phyloP scores from a whole-genome alignment of 2,329 filamentous ascomycete genomes.

The Curvularia hawaiiensis region DNA sequence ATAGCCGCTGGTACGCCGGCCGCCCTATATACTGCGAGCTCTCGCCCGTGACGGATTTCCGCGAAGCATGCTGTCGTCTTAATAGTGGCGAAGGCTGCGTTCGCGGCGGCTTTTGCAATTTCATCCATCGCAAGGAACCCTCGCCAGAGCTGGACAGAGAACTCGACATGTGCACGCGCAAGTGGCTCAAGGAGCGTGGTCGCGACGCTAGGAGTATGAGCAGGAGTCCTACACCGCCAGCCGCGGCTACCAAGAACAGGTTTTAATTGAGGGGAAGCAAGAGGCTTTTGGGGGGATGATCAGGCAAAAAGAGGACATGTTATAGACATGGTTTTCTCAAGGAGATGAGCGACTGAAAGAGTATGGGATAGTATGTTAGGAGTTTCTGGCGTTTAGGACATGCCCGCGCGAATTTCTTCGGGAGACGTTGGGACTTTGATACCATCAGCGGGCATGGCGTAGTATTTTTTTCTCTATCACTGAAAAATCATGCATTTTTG shows the following conservation, averaged over 20 bases:
- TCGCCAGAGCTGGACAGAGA: slow-evolving; percentile 86
- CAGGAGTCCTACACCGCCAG: slow-evolving; percentile 83
- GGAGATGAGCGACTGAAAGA: background rate
- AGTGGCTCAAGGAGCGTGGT: slow-evolving; percentile 88
- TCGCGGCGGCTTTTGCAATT: slow-evolving; percentile 97
- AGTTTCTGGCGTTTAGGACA: slow-evolving; percentile 13
- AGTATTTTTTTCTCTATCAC: background rate
- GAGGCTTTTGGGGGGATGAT: background rate
- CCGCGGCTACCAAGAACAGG: slow-evolving; percentile 49
- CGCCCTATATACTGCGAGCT: slow-evolving; percentile 98
- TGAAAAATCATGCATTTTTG: background rate
- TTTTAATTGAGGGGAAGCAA: slow-evolving; percentile 3
- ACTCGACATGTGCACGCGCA: slow-evolving; percentile 86
- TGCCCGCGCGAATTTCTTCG: slow-evolving; percentile 2
- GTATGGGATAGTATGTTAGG: background rate
- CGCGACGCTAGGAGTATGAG: slow-evolving; percentile 81
- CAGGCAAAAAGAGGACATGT: background rate
- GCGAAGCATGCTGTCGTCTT: slow-evolving; percentile 93
- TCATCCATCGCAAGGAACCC: slow-evolving; percentile 98
- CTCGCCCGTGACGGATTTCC: slow-evolving; percentile 94
- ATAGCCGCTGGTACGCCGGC: slow-evolving; percentile 95
- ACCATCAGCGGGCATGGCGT: slow-evolving; percentile 13
- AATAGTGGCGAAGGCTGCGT: slow-evolving; percentile 97
- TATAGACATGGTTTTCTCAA: background rate
- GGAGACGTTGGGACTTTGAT: slow-evolving; percentile 10